Conservation (phyloP, 2,329 filamentous ascomycete species). For the Catunica adiposa region DNA sequence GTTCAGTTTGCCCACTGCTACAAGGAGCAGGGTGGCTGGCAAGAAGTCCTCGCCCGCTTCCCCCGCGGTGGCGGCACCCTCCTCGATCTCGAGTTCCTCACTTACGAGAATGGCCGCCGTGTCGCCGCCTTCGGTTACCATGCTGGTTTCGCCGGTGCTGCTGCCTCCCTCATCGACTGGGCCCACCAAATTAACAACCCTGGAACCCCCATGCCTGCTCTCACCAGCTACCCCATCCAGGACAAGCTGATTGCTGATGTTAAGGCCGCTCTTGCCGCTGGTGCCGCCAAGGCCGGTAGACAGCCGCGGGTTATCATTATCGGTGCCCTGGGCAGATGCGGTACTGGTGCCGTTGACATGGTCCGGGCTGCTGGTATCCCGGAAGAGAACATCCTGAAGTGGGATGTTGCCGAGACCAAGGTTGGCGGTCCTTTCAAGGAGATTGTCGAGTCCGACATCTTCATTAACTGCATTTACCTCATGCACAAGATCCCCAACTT, state of each 20-base stretch:
- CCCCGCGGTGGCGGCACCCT: constrained; percentile 59
- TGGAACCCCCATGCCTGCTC: constrained; percentile 47
- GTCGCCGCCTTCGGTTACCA: constrained; percentile 59
- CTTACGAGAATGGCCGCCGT: constrained; percentile 48
- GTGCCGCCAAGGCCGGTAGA: constrained; percentile 45
- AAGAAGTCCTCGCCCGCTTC: constrained; percentile 63
- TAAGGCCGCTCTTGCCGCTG: constrained; percentile 51
- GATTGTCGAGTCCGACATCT: constrained; percentile 59
- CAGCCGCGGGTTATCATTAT: constrained; percentile 67
- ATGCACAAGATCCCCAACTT: constrained; percentile 65
- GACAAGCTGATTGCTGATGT: constrained; percentile 50
- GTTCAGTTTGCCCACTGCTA: constrained; percentile 60
- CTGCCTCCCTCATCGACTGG: constrained; percentile 65
- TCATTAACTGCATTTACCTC: constrained; percentile 84
- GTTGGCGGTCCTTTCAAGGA: constrained; percentile 61
- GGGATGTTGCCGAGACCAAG: constrained; percentile 62
- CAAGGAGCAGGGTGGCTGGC: constrained; percentile 66
- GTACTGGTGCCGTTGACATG: constrained; percentile 69
- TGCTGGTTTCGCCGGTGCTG: constrained; percentile 60
- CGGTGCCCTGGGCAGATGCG: constrained; percentile 69
- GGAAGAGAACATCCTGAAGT: constrained; percentile 36
- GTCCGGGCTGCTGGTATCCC: constrained; percentile 48
- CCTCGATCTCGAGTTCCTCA: constrained; percentile 75
- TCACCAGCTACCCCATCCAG: constrained; percentile 58
- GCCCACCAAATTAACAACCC: constrained; percentile 63